A percentile compares a stretch with the other conserved stretches of the same genome.
These are phyloP conservation scores for Punica granatum DNA, from an alignment of 345 rosid species.

Conservation along the genomic window DNA sequence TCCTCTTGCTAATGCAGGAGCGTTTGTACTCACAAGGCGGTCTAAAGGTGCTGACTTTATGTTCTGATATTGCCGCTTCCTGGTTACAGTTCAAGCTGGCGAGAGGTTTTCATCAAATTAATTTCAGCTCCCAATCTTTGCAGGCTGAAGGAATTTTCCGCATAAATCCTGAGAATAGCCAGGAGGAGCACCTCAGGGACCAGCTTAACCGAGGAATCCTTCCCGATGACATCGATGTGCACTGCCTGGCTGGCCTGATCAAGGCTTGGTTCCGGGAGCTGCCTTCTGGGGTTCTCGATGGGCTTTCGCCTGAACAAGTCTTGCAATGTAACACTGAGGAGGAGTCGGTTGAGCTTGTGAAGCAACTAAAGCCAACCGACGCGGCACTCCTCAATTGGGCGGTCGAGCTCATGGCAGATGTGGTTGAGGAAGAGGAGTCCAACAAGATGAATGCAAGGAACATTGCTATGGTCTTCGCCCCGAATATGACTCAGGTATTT, in stretches of 20 bases:
- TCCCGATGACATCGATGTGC: constrained; percentile 80
- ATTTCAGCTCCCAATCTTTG: background rate
- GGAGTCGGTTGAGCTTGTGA: constrained; percentile 58
- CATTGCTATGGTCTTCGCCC: constrained; percentile 89
- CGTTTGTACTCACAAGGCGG: constrained; percentile 70
- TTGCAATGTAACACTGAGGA: constrained; percentile 80
- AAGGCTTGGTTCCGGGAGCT: constrained; percentile 99
- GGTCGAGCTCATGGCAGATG: constrained; percentile 85
- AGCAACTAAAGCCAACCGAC: constrained; percentile 83
- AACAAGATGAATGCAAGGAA: constrained; percentile 95
- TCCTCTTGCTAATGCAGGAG: constrained; percentile 88
- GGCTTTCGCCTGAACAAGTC: constrained; percentile 91
- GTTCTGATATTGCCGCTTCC: background rate
- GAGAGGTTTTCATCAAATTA: background rate
- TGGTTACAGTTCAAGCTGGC: background rate
- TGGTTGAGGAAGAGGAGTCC: constrained; percentile 75
- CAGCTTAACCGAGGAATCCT: constrained; percentile 87
- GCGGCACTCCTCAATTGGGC: constrained; percentile 89
- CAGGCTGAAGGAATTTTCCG: constrained; percentile 97
- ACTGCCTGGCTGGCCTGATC: constrained; percentile 90
- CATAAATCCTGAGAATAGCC: constrained; percentile 91
- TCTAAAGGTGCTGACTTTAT: constrained; percentile 47
- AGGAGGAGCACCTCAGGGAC: constrained; percentile 87
- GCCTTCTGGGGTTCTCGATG: constrained; percentile 90
- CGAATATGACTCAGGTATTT: constrained; percentile 85